phyloP scores from a whole-genome alignment of 345 rosid genomes.

The Theobroma cacao region DNA sequence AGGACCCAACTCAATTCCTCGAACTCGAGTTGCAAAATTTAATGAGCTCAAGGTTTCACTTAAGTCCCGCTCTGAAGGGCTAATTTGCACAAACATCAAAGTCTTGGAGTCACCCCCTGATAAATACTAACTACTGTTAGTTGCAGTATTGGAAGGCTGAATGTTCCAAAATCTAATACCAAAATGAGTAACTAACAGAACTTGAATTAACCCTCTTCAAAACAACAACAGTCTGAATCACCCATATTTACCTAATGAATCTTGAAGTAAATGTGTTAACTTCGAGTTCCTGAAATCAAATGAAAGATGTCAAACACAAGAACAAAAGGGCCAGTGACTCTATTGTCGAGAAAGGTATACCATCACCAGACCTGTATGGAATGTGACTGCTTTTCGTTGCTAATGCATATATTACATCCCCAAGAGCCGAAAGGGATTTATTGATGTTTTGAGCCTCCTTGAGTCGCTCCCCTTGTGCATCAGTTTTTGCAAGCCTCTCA shows the following conservation, averaged over 20 bases:
- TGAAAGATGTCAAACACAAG: constrained; percentile 17
- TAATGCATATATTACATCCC: constrained; percentile 81
- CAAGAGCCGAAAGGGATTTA: constrained; percentile 93
- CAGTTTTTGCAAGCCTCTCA: constrained; percentile 93
- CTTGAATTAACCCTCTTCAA: constrained; percentile 13
- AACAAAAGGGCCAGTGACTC: neutral
- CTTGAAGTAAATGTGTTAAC: constrained; percentile 93
- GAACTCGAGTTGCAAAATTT: constrained; percentile 87
- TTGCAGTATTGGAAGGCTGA: neutral
- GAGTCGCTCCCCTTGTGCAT: constrained; percentile 86
- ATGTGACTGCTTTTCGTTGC: constrained; percentile 86
- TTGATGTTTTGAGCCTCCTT: constrained; percentile 96
- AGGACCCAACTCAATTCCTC: constrained; percentile 86
- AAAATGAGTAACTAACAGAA: constrained; percentile 5
- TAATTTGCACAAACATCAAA: constrained; percentile 89
- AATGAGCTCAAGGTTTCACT: constrained; percentile 88
- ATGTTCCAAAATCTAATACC: neutral
- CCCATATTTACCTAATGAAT: constrained; percentile 73
- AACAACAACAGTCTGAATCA: neutral
- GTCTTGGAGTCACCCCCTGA: constrained; percentile 96
- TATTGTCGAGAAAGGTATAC: neutral
- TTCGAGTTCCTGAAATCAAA: constrained; percentile 80
- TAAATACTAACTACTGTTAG: neutral
- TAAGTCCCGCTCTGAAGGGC: constrained; percentile 83
- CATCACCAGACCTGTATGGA: constrained; percentile 65